Conservation (phyloP, 1,284 basidiomycete genomes). For the Cystobasidium pallidum region DNA sequence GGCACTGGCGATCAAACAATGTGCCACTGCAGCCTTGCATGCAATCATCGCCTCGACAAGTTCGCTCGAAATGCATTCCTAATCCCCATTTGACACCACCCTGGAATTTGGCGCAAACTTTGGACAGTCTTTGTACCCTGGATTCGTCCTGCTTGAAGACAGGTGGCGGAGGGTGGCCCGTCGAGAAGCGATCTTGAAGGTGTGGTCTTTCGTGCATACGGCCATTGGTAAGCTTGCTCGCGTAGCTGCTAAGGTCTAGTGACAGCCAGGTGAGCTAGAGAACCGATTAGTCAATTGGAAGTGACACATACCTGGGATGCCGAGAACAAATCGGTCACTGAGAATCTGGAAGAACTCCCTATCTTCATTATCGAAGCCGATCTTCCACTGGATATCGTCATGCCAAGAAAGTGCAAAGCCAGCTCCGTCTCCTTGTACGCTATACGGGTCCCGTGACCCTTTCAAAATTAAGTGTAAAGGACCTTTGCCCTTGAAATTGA, state of each 20-base stretch:
- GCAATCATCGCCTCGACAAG: slow-evolving; percentile 76
- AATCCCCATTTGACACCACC: slow-evolving; percentile 91
- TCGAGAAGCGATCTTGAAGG: slow-evolving; percentile 24
- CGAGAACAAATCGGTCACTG: slow-evolving; percentile 77
- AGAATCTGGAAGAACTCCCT: slow-evolving; percentile 81
- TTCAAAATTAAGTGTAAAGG: slow-evolving; percentile 82
- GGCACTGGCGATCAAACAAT: slow-evolving; percentile 75
- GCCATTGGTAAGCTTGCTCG: slow-evolving; percentile 61
- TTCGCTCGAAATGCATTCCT: slow-evolving; percentile 79
- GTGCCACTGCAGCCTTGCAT: slow-evolving; percentile 63
- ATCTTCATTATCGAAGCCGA: slow-evolving; percentile 75
- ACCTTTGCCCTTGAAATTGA: slow-evolving; percentile 67
- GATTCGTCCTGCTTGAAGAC: neutral
- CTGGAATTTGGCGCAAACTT: slow-evolving; percentile 77
- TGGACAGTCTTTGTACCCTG: slow-evolving; percentile 53
- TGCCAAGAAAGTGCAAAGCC: slow-evolving; percentile 89
- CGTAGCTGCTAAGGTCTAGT: slow-evolving; percentile 57
- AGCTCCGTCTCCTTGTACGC: slow-evolving; percentile 72
- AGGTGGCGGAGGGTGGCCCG: neutral
- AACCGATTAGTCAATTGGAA: neutral
- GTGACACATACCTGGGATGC: slow-evolving; percentile 63
- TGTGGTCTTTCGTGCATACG: slow-evolving; percentile 52
- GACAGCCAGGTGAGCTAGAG: neutral
- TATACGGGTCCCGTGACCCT: slow-evolving; percentile 83
- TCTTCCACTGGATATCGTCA: slow-evolving; percentile 71